These are phyloP conservation scores for Mortierella sp. DNA, from an alignment of 371 early-diverging fungal genomes.

Conservation along the genomic window DNA sequence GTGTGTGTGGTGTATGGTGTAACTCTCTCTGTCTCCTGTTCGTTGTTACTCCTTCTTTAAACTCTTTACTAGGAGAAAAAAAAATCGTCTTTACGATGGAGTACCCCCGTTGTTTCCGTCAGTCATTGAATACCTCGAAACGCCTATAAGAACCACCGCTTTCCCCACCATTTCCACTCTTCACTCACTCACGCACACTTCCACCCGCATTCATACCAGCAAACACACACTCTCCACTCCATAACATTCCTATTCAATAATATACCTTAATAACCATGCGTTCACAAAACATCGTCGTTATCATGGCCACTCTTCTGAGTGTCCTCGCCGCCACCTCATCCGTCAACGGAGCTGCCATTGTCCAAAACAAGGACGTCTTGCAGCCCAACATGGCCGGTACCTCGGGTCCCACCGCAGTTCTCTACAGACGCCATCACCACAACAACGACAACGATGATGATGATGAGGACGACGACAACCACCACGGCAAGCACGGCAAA, in stretches of 20 bases:
- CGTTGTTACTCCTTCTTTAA: background rate
- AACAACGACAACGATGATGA: background rate
- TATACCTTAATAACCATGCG: constrained; percentile 21
- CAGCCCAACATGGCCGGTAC: background rate
- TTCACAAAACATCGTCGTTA: constrained; percentile 22
- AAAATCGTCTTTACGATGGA: constrained; percentile 1
- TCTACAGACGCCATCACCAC: constrained; percentile 36
- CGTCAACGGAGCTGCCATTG: constrained; percentile 19
- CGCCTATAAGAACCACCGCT: background rate
- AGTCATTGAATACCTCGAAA: background rate
- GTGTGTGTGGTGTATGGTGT: too few relatives aligned
- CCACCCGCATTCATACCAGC: background rate
- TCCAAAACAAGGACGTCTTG: background rate
- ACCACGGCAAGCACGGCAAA: constrained; percentile 16
- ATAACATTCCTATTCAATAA: background rate
- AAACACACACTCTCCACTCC: background rate
- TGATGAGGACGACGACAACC: constrained; percentile 4
- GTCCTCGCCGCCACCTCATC: constrained; percentile 31
- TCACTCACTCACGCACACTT: background rate
- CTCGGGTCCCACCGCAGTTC: background rate
- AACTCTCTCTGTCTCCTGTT: background rate
- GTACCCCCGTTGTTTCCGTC: background rate
- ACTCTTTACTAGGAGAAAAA: background rate
- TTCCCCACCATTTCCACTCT: background rate
- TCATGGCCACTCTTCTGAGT: constrained; percentile 23